Evolutionary conservation across 73 alveolate genomes (phyloP).

Genomic region (Stentor coeruleus): DNA sequence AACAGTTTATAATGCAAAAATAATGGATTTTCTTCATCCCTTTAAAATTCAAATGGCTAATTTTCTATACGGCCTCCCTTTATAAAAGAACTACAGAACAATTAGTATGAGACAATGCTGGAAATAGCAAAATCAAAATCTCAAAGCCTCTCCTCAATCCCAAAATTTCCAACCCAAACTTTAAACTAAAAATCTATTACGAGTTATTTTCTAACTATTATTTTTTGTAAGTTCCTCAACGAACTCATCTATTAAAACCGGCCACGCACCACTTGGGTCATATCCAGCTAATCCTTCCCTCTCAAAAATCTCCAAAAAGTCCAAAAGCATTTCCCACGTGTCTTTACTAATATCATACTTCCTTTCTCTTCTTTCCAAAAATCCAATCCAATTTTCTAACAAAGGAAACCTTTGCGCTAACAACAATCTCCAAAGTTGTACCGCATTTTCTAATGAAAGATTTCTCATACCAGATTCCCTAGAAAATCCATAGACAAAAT

Average conservation of each 20-base stretch:
- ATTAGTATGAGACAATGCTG: no score
- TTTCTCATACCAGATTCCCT: constrained; percentile 45
- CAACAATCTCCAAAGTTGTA: constrained; percentile 44
- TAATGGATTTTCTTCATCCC: no score
- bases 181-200: no score
- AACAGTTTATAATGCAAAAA: no score
- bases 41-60: no score
- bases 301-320: constrained; percentile 30
- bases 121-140: no score
- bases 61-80: no score
- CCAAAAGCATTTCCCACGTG: constrained; percentile 55
- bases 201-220: no score
- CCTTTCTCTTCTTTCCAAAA: constrained; percentile 29
- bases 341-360: constrained; percentile 38
- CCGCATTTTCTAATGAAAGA: constrained; percentile 42
- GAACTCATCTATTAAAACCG: constrained; percentile 44
- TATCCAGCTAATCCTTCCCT: constrained; percentile 37
- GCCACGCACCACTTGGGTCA: constrained; percentile 58
- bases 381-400: constrained; percentile 34
- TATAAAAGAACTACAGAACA: no score
- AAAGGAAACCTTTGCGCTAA: constrained; percentile 28
- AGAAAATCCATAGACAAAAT: constrained; percentile 41
- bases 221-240: no score
- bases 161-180: no score
- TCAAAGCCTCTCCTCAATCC: no score